These are phyloP conservation scores for Taiozyma sp. DNA, from an alignment of 1,139 yeast genomes.

Conservation along the genomic window DNA sequence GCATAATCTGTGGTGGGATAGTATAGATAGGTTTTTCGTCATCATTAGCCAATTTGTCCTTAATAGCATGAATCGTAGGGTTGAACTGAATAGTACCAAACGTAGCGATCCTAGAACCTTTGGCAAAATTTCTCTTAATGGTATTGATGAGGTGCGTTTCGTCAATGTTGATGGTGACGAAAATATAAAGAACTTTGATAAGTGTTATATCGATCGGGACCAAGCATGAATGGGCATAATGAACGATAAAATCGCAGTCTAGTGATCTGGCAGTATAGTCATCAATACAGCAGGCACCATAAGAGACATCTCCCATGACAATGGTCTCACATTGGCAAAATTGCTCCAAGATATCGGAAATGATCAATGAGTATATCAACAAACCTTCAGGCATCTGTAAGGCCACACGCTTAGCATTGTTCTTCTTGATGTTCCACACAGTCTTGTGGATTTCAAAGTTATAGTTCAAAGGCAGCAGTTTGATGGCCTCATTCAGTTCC, in stretches of 20 bases:
- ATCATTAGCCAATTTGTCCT: conserved; percentile 48
- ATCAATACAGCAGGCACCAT: conserved; percentile 98
- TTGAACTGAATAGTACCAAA: conserved; percentile 97
- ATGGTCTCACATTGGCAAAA: conserved; percentile 83
- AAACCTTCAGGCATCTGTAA: conserved; percentile 98
- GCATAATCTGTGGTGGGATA: conserved; percentile 87
- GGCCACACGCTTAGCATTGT: conserved; percentile 73
- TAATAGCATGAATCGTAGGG: conserved; percentile 82
- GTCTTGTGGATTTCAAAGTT: conserved; percentile 96
- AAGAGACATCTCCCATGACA: conserved; percentile 98
- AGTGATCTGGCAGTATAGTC: conserved; percentile 91
- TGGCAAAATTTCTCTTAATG: conserved; percentile 58
- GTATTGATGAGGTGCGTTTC: conserved; percentile 78
- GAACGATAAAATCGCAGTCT: conserved; percentile 92
- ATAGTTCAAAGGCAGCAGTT: conserved; percentile 80
- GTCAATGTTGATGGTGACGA: conserved; percentile 89
- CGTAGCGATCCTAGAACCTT: conserved; percentile 61
- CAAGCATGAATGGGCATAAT: conserved; percentile 95
- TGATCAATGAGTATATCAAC: conserved; percentile 76
- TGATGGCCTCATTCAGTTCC: conserved; percentile 76
- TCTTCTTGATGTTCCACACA: conserved; percentile 82
- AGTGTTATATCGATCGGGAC: conserved; percentile 92
- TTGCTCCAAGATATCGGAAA: conserved; percentile 87
- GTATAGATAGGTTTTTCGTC: conserved; percentile 48
- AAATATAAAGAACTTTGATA: conserved; percentile 88